Evolutionary conservation across 2,329 filamentous ascomycete genomes (phyloP), one percentile per base, ranked within the genome.

Genomic region (Plenodomus tracheiphilus): DNA sequence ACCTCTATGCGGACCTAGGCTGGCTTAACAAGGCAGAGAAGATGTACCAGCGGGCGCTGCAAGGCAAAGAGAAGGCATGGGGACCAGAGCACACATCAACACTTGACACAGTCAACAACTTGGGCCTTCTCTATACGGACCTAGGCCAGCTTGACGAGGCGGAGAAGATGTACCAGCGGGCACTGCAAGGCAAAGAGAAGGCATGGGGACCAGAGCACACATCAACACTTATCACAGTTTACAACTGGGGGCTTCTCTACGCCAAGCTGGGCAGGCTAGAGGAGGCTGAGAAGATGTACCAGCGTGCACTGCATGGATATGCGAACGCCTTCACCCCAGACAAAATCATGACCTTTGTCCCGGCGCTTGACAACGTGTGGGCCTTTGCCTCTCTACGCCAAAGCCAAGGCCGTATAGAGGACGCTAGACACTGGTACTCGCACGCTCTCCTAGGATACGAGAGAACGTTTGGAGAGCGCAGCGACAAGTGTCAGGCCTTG

Each of bases 301-400:
- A 39, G 32, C 53, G 47, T 32, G 58, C 56, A 49, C 53, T 61
- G 45, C 30, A 42, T 56, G 56, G 58, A 8, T 41, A 46, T 5
- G 51, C 52, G 51, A 42, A 53, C 37, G 35, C 45, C 32, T 49
- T 52, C 22, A 22, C 32, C 5, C 40, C 47, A 18, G 22, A 51
- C 35, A 41, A 45, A 28, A 41, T 53, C 37, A 51, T 53, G 17
- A 62, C 57, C 35, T 65, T 65, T 55, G 46, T 62, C 46, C 62
- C 59, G 39, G 61, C 59, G 39, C 57, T 68, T 32, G 49, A 61
- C 19, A 66, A 56, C 13, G 56, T 66, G 51, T 58, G 56, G 38
- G 43, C 36, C 32, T 58, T 64, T 53, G 58, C 62, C 34, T 51
- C 3, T 5, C 39, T 48, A 5, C 25, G 22, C 18, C 35, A 48